Percentiles rank a stretch among this genome's conserved stretches.
Evolutionary conservation across 106 monocot species (phyloP).

Genomic region (Amphibolis antarctica): DNA sequence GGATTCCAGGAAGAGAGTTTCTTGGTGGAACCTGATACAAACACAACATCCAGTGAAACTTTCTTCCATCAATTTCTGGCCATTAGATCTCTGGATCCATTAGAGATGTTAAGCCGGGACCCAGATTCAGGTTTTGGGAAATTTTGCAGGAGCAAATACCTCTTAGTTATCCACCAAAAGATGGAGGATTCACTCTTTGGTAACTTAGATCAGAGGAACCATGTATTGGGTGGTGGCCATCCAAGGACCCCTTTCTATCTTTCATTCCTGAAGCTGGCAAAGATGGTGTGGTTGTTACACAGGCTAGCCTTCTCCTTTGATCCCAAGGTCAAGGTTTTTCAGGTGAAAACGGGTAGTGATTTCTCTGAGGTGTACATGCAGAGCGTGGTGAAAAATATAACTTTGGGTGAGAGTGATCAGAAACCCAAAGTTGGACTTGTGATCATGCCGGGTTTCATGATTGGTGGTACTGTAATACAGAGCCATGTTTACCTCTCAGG

Average conservation of each 20-base stretch:
- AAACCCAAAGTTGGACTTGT: constrained; percentile 57
- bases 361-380: constrained; percentile 77
- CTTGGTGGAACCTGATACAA: constrained; percentile 23
- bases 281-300: constrained; percentile 67
- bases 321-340: constrained; percentile 55
- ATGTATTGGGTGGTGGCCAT: constrained; percentile 56
- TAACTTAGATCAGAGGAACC: constrained; percentile 73
- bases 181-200: constrained; percentile 84
- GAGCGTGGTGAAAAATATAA: constrained; percentile 43
- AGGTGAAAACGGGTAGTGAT: constrained; percentile 43
- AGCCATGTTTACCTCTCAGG: constrained; percentile 58
- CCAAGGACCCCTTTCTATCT: constrained; percentile 85
- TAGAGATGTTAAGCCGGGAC: constrained; percentile 61
- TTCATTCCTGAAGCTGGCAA: constrained; percentile 69
- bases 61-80: constrained; percentile 58
- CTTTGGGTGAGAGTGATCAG: constrained; percentile 21
- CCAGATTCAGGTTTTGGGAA: constrained; percentile 82
- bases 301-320: constrained; percentile 66
- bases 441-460: constrained; percentile 84
- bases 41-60: constrained; percentile 20
- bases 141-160: constrained; percentile 62
- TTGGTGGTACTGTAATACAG: constrained; percentile 50
- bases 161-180: constrained; percentile 46
- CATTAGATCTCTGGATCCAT: constrained; percentile 50
- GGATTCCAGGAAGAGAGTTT: constrained; percentile 58